Evolutionary conservation across 2,329 filamentous ascomycete genomes (phyloP), one percentile per base, ranked within the genome.

Genomic region (Colletotrichum caudatum): DNA sequence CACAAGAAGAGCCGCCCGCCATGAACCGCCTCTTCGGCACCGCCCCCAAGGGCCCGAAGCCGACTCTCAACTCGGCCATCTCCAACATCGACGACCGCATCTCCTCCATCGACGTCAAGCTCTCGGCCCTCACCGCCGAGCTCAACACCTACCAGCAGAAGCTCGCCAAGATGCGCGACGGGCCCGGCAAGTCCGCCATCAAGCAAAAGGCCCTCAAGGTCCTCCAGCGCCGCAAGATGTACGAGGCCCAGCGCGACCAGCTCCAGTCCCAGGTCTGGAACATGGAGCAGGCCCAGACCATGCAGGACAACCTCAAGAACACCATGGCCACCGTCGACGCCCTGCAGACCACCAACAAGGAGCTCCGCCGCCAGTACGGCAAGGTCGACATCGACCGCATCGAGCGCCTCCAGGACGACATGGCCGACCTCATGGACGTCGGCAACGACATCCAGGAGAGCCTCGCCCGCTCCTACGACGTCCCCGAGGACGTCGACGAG

Each of bases 391-490:
- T 99, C 66, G 96, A 98, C 82, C 94, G 97, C 87, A 98, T 99
- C 77, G 96, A 99, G 87, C 88, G 92, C 76, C 89, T 99, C 87
- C 95, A 99, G 88, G 96, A 99, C 80, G 95, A 99, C 84, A 98
- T 99, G 96, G 95, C 95, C 7, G 96, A 99, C 82, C 82, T 99
- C 77, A 93, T 99, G 90, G 96, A 99, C 79, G 92, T 98, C 73
- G 95, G 96, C 4, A 98, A 98, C 82, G 96, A 99, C 82, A 99
- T 99, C 71, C 94, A 99, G 83, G 96, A 98, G 84, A 95, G 93
- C 75, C 92, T 99, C 69, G 92, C 93, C 72, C 84, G 96, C 74
- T 93, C 93, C 76, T 99, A 99, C 81, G 95, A 98, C 79, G 88
- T 99, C 46, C 96, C 96, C 0, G 96, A 99, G 78, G 96, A 98